Conservation (phyloP, 2,329 filamentous ascomycete species). For the Clonostachys sp. region DNA sequence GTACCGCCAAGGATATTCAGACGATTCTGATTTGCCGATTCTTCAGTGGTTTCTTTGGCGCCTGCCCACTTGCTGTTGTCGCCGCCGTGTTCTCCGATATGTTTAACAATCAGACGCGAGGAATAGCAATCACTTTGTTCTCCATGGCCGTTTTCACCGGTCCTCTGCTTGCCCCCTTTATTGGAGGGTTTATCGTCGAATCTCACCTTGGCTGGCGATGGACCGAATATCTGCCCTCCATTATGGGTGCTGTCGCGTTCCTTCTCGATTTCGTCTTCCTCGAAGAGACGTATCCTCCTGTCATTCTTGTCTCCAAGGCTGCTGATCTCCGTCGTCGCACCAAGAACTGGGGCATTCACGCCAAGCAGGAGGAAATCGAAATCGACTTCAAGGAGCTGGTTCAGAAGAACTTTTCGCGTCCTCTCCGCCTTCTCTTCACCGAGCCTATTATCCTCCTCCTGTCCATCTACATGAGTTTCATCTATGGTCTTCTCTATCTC, state of each 20-base stretch:
- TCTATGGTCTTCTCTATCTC: conserved; percentile 76
- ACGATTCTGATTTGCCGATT: conserved; percentile 69
- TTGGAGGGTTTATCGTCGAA: conserved; percentile 63
- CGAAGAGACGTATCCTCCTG: conserved; percentile 66
- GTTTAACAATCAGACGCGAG: conserved; percentile 60
- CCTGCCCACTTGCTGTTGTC: conserved; percentile 63
- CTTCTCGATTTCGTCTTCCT: conserved; percentile 57
- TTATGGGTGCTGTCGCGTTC: conserved; percentile 58
- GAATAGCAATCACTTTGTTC: conserved; percentile 39
- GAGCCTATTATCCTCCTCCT: conserved; percentile 67
- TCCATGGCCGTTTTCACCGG: conserved; percentile 56
- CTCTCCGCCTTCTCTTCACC: conserved; percentile 59
- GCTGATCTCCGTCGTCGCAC: conserved; percentile 57
- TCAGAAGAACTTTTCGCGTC: conserved; percentile 63
- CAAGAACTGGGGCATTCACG: conserved; percentile 67
- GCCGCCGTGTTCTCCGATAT: conserved; percentile 70
- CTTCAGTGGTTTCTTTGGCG: conserved; percentile 69
- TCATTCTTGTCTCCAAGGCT: conserved; percentile 59
- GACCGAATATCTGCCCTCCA: not conserved
- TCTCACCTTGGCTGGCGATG: conserved; percentile 65
- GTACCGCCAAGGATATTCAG: conserved; percentile 62
- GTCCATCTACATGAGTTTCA: conserved; percentile 70
- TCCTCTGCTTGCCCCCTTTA: conserved; percentile 62
- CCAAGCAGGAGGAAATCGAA: conserved; percentile 68
- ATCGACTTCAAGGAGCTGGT: conserved; percentile 60